Conservation (phyloP, 495 filamentous ascomycete genomes). For the Acidomyces sp. region DNA sequence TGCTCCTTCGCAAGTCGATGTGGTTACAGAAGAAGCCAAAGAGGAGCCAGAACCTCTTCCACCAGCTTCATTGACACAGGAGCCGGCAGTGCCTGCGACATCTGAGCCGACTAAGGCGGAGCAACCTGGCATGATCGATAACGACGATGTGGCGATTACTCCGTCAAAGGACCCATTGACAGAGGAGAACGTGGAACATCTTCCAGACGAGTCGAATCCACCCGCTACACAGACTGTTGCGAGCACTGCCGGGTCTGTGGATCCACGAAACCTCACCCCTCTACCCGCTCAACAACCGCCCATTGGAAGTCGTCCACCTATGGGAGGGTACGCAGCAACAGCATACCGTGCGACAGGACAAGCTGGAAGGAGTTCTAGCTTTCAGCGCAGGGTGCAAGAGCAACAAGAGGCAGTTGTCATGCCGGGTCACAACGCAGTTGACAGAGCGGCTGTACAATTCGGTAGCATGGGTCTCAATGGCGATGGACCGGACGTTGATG, state of each 20-base stretch:
- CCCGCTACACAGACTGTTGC: constrained; percentile 68
- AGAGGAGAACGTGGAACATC: constrained; percentile 77
- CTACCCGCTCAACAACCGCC: constrained; percentile 42
- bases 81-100: constrained; percentile 16
- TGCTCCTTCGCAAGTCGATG: constrained; percentile 6
- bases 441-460: constrained; percentile 90
- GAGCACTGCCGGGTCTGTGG: constrained; percentile 81
- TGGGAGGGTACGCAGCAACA: constrained; percentile 57
- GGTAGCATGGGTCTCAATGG: constrained; percentile 88
- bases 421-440: constrained; percentile 95
- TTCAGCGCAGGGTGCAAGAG: constrained; percentile 71
- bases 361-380: constrained; percentile 52
- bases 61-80: constrained; percentile 3
- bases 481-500: constrained; percentile 68
- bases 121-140: neutral
- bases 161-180: constrained; percentile 79
- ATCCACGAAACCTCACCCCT: constrained; percentile 52
- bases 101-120: constrained; percentile 4
- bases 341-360: constrained; percentile 60
- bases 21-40: neutral
- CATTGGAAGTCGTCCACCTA: constrained; percentile 42
- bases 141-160: constrained; percentile 27
- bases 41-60: constrained; percentile 4
- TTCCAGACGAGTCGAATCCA: constrained; percentile 65
- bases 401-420: constrained; percentile 97